phyloP scores from a whole-genome alignment of 805 yeast species.

The Pichia phayaonensis region DNA sequence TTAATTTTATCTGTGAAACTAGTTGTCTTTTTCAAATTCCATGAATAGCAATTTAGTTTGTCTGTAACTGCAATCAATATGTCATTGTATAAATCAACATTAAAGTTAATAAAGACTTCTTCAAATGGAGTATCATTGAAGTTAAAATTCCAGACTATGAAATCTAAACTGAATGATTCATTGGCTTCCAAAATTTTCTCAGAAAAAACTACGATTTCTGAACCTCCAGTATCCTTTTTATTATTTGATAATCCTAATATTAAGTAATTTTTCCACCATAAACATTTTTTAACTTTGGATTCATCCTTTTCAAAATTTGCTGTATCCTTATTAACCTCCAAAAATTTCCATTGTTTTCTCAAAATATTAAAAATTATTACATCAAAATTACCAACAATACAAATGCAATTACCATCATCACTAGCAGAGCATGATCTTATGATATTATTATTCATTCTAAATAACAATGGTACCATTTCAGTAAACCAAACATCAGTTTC shows the following conservation, averaged over 20 bases:
- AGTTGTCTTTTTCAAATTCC: slow-evolving; percentile 19
- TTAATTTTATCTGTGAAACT: background rate
- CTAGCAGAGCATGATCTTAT: slow-evolving; percentile 35
- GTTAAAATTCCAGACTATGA: slow-evolving; percentile 29
- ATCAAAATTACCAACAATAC: slow-evolving; percentile 42
- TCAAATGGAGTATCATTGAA: slow-evolving; percentile 22
- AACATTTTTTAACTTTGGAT: slow-evolving; percentile 30
- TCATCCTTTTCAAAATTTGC: slow-evolving; percentile 17
- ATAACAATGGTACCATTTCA: slow-evolving; percentile 38
- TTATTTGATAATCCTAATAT: slow-evolving; percentile 20
- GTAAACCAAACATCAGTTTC: slow-evolving; percentile 41
- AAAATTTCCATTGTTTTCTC: slow-evolving; percentile 40
- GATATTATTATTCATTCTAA: slow-evolving; percentile 37
- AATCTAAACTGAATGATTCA: slow-evolving; percentile 21
- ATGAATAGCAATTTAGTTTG: slow-evolving; percentile 28
- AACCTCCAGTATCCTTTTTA: slow-evolving; percentile 18
- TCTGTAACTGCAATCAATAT: slow-evolving; percentile 27
- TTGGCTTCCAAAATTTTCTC: slow-evolving; percentile 17
- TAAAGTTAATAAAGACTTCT: slow-evolving; percentile 24
- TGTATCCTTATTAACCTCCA: slow-evolving; percentile 27
- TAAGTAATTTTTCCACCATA: slow-evolving; percentile 30
- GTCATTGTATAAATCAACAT: slow-evolving; percentile 23
- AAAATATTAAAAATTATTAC: slow-evolving; percentile 34
- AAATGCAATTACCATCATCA: slow-evolving; percentile 41
- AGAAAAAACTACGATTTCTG: slow-evolving; percentile 26